Base-by-base conservation (phyloP, 495 filamentous ascomycete genomes). In the Letharia lupina region DNA sequence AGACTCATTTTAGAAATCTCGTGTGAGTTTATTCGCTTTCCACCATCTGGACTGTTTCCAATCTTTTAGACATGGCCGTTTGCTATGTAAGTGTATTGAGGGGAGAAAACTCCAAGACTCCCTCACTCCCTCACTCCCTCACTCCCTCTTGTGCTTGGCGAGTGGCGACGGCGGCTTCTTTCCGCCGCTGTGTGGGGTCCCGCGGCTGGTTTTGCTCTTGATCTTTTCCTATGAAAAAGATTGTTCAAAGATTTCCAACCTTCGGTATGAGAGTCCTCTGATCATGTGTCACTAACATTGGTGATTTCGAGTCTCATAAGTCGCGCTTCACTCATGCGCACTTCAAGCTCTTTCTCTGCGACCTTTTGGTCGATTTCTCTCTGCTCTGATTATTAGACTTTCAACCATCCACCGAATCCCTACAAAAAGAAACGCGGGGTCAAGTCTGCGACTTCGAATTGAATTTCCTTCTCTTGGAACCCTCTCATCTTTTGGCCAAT, bases 351-450 rank as follows among this genome's bases (percentile, higher is more conserved):
- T 56, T 35, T 4, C 15, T 56, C 28, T 56, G 28, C 31, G 48
- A 52, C 48, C 8, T 16, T 56, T 56, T 28, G 31, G 15, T 56
- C 35, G 15, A 57, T 57, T 15, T 37, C 4, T 57, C 12, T 57
- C 31, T 57, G 16, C 33, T 57, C 33, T 20, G 33, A 57, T 57
- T 57, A 57, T 57, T 57, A 37, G 31, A 57, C 54, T 57, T 57
- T 57, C 2, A 11, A 37, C 31, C 16, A 57, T 35, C 23, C 23
- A 28, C 23, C 23, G 23, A 28, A 28, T 28, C 31, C 28, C 13
- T 56, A 18, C 28, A 16, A 31, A 18, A 37, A 37, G 23, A 39
- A 60, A 45, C 33, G 54, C 52, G 63, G 63, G 63, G 50, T 65
- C 41, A 44, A 60, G 13, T 44, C 62, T 44, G 6, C 6, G 41